These are phyloP conservation scores for Linanthus parryae DNA, from an alignment of 148 eudicot species.

Conservation along the genomic window DNA sequence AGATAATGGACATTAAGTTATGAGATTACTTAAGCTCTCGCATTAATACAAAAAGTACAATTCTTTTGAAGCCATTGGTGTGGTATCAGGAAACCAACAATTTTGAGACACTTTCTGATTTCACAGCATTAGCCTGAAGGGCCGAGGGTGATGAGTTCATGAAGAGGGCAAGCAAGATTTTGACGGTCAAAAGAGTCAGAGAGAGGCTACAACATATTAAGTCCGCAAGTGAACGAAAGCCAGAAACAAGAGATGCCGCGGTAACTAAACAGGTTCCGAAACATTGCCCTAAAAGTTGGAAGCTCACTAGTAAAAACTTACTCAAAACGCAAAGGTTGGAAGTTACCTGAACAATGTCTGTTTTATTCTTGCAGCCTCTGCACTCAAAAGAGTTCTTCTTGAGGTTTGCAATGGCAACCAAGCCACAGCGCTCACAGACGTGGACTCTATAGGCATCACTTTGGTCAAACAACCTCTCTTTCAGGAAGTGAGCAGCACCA, in stretches of 20 bases:
- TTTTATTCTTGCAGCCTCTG: conserved; percentile 93
- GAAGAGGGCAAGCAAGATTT: neutral
- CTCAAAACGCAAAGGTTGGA: too few species aligned
- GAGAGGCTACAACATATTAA: neutral
- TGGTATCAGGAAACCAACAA: too few species aligned
- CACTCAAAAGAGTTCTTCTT: conserved; percentile 96
- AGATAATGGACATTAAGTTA: too few species aligned
- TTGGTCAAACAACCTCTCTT: conserved; percentile 96
- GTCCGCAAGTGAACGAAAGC: neutral
- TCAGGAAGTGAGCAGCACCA: conserved; percentile 94
- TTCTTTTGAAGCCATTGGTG: too few species aligned
- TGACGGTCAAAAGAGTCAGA: neutral
- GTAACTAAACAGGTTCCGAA: too few species aligned
- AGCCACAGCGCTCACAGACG: conserved; percentile 88
- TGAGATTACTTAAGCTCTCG: too few species aligned
- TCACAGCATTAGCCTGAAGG: too few species aligned
- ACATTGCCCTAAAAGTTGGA: too few species aligned
- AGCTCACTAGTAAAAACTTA: too few species aligned
- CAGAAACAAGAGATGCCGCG: too few species aligned
- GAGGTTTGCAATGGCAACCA: conserved; percentile 89
- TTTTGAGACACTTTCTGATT: too few species aligned
- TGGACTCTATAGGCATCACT: conserved; percentile 96
- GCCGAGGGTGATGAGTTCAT: neutral
- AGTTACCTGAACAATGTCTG: conserved; percentile 91
- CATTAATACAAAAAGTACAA: too few species aligned